Conservation (phyloP, 192 early-diverging fungal genomes). For the Coemansia sp. region DNA sequence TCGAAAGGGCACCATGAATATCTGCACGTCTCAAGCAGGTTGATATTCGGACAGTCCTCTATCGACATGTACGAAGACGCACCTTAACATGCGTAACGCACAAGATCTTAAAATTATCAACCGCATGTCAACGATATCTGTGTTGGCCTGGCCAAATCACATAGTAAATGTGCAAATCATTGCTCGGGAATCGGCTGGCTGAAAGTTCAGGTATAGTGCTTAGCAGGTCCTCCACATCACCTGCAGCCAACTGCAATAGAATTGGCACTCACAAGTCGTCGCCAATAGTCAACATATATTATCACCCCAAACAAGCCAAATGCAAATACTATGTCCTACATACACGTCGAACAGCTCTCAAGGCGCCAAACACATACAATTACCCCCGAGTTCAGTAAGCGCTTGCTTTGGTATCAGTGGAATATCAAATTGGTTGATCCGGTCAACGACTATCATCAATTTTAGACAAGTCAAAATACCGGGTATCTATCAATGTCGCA, state of each 20-base stretch:
- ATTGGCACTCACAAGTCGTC: neutral
- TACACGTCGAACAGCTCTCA: too few relatives aligned
- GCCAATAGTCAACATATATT: neutral
- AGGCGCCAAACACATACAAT: too few relatives aligned
- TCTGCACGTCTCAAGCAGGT: neutral
- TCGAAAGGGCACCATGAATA: neutral
- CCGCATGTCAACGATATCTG: neutral
- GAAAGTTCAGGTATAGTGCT: neutral
- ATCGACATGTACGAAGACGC: neutral
- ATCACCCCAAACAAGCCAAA: neutral
- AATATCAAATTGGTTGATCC: too few relatives aligned
- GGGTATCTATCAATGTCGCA: neutral
- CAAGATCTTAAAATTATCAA: neutral
- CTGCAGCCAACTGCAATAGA: neutral
- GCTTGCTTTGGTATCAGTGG: too few relatives aligned
- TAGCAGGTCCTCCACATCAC: neutral
- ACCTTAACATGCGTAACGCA: conserved; percentile 1
- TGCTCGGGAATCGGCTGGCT: neutral
- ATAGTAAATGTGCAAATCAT: neutral
- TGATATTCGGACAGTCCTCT: neutral
- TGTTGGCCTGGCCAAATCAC: neutral
- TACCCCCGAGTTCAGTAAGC: too few relatives aligned
- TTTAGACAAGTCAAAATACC: too few relatives aligned
- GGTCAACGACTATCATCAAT: too few relatives aligned
- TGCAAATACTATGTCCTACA: too few relatives aligned